These are phyloP conservation scores for Dothideomycetes sp. DNA, from an alignment of 2,329 filamentous ascomycete species.

Conservation along the genomic window DNA sequence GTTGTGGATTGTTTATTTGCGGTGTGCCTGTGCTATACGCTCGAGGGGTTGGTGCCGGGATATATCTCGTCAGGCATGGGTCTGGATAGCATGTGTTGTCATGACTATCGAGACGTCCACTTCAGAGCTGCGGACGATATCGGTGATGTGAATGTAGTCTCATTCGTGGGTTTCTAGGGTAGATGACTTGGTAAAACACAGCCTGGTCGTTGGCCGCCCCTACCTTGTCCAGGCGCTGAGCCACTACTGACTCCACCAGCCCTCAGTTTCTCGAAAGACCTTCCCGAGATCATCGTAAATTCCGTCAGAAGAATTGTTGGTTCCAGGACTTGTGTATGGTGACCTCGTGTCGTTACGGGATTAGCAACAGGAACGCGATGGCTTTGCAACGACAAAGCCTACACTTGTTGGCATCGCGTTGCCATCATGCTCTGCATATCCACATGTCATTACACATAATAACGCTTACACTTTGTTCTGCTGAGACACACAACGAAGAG, in stretches of 20 bases:
- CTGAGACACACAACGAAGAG: too few species aligned
- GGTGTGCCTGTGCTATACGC: background rate
- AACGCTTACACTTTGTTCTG: too few species aligned
- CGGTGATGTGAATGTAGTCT: background rate
- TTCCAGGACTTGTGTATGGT: too few species aligned
- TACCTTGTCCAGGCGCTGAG: constrained; percentile 1
- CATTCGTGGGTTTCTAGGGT: background rate
- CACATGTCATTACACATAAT: too few species aligned
- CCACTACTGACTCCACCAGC: background rate
- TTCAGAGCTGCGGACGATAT: constrained; percentile 1
- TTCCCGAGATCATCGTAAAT: too few species aligned
- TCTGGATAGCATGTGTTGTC: background rate
- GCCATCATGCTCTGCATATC: background rate
- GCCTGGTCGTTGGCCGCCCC: background rate
- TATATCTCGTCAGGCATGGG: background rate
- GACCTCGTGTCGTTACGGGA: background rate
- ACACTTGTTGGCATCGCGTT: constrained; percentile 1
- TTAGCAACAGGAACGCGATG: constrained; percentile 1
- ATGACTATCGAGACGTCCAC: constrained; percentile 1
- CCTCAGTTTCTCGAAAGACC: too few species aligned
- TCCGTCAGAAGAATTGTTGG: too few species aligned
- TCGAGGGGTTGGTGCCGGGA: constrained; percentile 1
- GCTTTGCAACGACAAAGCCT: background rate
- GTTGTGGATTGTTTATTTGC: too few species aligned
- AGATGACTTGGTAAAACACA: constrained; percentile 1